These are phyloP conservation scores for Plasmodium vinckei DNA, from an alignment of 169 alveolate genomes.

Conservation along the genomic window DNA sequence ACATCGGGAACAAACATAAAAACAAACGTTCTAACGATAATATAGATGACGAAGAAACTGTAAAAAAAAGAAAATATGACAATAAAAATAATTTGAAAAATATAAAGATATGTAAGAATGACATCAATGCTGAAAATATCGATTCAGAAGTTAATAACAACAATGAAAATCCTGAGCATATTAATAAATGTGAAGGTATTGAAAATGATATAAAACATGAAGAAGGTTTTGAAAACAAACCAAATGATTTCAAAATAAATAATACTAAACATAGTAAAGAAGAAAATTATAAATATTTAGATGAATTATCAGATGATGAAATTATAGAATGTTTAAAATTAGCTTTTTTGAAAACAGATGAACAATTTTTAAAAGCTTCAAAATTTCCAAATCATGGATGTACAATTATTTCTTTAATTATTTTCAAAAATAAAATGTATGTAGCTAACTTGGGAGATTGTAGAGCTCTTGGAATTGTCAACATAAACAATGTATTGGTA, in stretches of 20 bases:
- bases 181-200: neutral
- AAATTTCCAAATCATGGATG: constrained; percentile 74
- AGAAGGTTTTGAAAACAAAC: neutral
- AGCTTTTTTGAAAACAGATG: constrained; percentile 69
- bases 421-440: constrained; percentile 66
- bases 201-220: constrained; percentile 1
- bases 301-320: constrained; percentile 65
- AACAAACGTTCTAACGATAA: neutral
- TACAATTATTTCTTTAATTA: constrained; percentile 43
- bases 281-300: constrained; percentile 34
- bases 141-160: neutral
- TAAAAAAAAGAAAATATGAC: neutral
- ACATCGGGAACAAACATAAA: neutral
- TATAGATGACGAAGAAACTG: neutral
- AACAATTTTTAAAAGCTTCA: constrained; percentile 46
- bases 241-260: neutral
- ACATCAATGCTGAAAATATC: neutral
- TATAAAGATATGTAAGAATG: neutral
- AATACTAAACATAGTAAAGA: neutral
- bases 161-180: neutral
- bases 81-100: neutral
- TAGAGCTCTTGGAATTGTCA: constrained; percentile 73
- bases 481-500: constrained; percentile 43
- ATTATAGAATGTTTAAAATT: constrained; percentile 51
- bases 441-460: constrained; percentile 71